Evolutionary conservation across 2,329 filamentous ascomycete genomes (phyloP).

Genomic region (Colletotrichum navitas): DNA sequence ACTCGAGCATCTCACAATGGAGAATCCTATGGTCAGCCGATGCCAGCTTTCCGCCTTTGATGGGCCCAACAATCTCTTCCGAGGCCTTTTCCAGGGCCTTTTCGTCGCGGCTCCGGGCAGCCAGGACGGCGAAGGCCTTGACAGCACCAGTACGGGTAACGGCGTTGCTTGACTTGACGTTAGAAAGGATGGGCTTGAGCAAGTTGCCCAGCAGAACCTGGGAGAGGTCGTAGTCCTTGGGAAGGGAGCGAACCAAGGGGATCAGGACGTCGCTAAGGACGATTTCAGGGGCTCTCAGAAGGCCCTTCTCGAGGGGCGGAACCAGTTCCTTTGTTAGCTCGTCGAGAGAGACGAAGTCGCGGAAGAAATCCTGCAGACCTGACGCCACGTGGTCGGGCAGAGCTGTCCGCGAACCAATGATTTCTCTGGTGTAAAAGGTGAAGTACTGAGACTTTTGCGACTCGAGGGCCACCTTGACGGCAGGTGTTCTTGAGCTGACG

Average conservation of each 20-base stretch:
- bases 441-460: slow-evolving; percentile 79
- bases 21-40: slow-evolving; percentile 86
- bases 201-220: slow-evolving; percentile 78
- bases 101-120: slow-evolving; percentile 70
- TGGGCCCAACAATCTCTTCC: slow-evolving; percentile 81
- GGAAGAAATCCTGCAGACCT: slow-evolving; percentile 86
- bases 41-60: slow-evolving; percentile 87
- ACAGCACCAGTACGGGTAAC: slow-evolving; percentile 81
- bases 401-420: slow-evolving; percentile 81
- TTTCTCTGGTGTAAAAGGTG: slow-evolving; percentile 86
- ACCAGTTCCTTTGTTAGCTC: slow-evolving; percentile 83
- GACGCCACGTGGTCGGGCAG: slow-evolving; percentile 79
- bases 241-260: slow-evolving; percentile 78
- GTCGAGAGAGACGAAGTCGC: slow-evolving; percentile 76
- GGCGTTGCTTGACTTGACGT: slow-evolving; percentile 89
- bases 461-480: slow-evolving; percentile 72
- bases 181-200: slow-evolving; percentile 88
- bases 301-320: slow-evolving; percentile 86
- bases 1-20: slow-evolving; percentile 83
- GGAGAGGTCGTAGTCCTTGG: slow-evolving; percentile 81
- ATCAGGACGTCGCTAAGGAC: slow-evolving; percentile 84
- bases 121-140: slow-evolving; percentile 78
- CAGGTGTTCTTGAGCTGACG: slow-evolving; percentile 79
- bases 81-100: slow-evolving; percentile 74
- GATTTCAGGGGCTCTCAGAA: slow-evolving; percentile 91